Conservation (phyloP, 1,139 yeast species). For the Yamadazyma spencermartinsiae region DNA sequence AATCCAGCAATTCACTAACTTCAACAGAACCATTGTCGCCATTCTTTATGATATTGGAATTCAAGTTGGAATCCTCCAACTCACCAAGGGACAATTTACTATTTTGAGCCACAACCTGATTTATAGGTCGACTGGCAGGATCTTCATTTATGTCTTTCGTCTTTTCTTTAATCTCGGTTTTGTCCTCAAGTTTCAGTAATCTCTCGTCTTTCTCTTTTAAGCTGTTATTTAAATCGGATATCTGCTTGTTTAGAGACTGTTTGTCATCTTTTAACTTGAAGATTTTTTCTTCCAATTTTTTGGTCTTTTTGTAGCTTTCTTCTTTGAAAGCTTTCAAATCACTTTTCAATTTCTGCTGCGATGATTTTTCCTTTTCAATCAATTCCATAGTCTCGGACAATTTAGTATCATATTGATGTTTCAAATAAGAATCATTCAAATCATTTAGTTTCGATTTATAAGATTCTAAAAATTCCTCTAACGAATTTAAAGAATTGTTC, state of each 20-base stretch:
- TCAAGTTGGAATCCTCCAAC: neutral
- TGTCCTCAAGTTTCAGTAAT: neutral
- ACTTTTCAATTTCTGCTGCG: constrained; percentile 21
- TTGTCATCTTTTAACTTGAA: constrained; percentile 19
- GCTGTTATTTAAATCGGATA: constrained; percentile 8
- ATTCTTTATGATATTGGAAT: neutral
- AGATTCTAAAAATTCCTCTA: constrained; percentile 31
- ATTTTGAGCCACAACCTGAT: too few species aligned
- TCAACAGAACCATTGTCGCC: constrained; percentile 3
- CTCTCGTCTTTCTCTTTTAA: constrained; percentile 3
- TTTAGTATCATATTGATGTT: constrained; percentile 23
- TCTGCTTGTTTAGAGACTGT: constrained; percentile 14
- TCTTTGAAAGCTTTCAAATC: constrained; percentile 21
- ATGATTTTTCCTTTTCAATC: constrained; percentile 20
- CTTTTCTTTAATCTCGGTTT: neutral
- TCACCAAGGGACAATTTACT: neutral
- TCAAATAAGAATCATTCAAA: constrained; percentile 29
- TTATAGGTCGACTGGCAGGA: neutral
- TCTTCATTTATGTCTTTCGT: neutral
- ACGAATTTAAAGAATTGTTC: constrained; percentile 29
- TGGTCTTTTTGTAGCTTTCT: constrained; percentile 19
- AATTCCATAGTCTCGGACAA: constrained; percentile 22
- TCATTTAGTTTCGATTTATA: constrained; percentile 30
- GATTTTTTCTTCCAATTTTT: constrained; percentile 21
- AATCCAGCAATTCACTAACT: constrained; percentile 1